Evolutionary conservation across 2,329 filamentous ascomycete species (phyloP).

Genomic region (Sporothrix dimorphospora): DNA sequence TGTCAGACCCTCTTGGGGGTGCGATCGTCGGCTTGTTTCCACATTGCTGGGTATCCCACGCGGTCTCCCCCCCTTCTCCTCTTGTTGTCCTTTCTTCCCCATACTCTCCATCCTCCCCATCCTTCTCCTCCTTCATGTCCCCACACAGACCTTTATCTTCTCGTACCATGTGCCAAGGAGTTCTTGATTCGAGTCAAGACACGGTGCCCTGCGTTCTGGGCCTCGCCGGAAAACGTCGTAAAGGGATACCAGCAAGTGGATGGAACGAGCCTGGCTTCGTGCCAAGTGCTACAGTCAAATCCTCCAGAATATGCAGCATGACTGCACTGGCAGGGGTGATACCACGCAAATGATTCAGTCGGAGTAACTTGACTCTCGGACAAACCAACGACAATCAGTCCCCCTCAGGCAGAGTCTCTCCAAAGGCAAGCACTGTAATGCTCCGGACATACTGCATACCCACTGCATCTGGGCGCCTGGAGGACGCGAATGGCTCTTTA

Average conservation of each 20-base stretch:
- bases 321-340: not conserved
- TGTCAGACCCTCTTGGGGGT: not conserved
- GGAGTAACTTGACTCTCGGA: not conserved
- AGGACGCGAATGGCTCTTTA: too few species aligned
- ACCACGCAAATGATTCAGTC: not conserved
- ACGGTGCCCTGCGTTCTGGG: not conserved
- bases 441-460: too few species aligned
- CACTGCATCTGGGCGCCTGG: too few species aligned
- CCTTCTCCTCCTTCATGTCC: not conserved
- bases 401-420: not conserved
- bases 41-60: conserved; percentile 5
- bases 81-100: not conserved
- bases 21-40: not conserved
- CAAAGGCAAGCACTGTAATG: not conserved
- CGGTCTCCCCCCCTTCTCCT: not conserved
- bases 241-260: not conserved
- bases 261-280: too few species aligned
- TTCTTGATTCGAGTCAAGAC: not conserved
- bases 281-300: not conserved
- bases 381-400: not conserved
- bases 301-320: not conserved
- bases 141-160: not conserved
- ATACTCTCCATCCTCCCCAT: not conserved
- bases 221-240: not conserved
- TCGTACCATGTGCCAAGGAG: not conserved